Base-by-base conservation (phyloP, 2,329 filamentous ascomycete species). In the Cordyceps farinosa region DNA sequence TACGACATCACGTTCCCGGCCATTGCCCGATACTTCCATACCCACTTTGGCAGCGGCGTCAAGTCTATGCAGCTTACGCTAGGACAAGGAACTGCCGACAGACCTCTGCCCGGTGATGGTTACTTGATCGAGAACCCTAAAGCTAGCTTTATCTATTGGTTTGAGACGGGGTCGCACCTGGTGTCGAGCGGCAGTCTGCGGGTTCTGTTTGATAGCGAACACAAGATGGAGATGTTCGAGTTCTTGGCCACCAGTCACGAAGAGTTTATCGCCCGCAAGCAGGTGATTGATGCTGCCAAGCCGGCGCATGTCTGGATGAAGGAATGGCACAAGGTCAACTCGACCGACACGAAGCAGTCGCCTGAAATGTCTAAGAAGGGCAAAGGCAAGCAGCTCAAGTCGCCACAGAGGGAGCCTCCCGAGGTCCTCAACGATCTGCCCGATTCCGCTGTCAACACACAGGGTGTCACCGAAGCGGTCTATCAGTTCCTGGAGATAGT, bases 91-190 rank as follows among this genome's bases (percentile, higher is more conserved):
- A 81, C 78, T 1, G 76, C 76, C 0, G 86, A 89, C 66, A 80
- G 80, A 57, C 77, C 81, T 10, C 74, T 90, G 42, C 80, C 83
- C 1, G 85, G 84, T 63, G 87, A 88, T 54, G 86, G 86, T 52
- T 87, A 90, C 70, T 88, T 88, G 68, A 88, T 97, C 29, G 89
- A 91, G 69, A 92, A 91, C 71, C 79, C 80, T 30, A 90, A 87
- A 70, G 87, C 92, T 32, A 95, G 87, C 70, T 86, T 98, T 63
- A 89, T 95, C 5, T 96, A 97, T 73, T 96, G 91, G 85, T 97
- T 94, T 71, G 86, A 90, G 58, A 91, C 90, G 66, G 90, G 89
- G 59, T 90, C 89, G 65, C 92, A 95, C 73, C 81, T 96, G 45
- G 87, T 96, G 56, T 88, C 90, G 10, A 86, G 81, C n/a, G 94